These are phyloP conservation scores for Flaveria bidentis DNA, from an alignment of 129 eudicot species.

Conservation along the genomic window DNA sequence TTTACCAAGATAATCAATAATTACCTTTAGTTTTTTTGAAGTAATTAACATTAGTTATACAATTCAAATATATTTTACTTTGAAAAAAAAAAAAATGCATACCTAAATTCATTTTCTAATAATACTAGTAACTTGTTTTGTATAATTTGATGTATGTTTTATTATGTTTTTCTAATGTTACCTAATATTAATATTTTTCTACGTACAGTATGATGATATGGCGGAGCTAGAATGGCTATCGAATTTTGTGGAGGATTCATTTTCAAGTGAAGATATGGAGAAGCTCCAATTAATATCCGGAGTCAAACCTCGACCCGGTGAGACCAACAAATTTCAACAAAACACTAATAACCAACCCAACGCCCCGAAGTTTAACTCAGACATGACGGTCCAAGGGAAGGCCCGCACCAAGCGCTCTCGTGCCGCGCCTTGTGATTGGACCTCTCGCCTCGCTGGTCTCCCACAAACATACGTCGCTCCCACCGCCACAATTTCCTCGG, in stretches of 20 bases:
- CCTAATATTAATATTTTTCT: neutral
- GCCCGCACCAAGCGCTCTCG: constrained; percentile 93
- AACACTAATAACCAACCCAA: constrained; percentile 22
- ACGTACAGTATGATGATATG: constrained; percentile 69
- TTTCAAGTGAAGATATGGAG: constrained; percentile 70
- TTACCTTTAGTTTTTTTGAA: neutral
- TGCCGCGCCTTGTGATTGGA: constrained; percentile 75
- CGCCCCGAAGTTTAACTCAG: constrained; percentile 39
- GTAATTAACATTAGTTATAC: neutral
- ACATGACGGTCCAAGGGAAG: constrained; percentile 68
- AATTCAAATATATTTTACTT: neutral
- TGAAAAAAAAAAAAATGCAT: neutral
- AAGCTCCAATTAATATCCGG: constrained; percentile 63
- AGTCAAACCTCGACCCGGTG: constrained; percentile 39
- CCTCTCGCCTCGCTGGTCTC: constrained; percentile 55
- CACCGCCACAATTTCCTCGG: constrained; percentile 27
- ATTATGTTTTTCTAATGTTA: no score
- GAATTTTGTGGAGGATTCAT: constrained; percentile 79
- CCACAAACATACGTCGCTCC: constrained; percentile 29
- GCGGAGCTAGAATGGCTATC: constrained; percentile 94
- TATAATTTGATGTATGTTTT: no score
- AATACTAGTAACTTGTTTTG: no score
- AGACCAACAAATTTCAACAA: constrained; percentile 33
- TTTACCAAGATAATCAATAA: neutral
- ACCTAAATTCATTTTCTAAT: no score